phyloP scores from a whole-genome alignment of 2,329 filamentous ascomycete species.

The Colletotrichum orbiculare region DNA sequence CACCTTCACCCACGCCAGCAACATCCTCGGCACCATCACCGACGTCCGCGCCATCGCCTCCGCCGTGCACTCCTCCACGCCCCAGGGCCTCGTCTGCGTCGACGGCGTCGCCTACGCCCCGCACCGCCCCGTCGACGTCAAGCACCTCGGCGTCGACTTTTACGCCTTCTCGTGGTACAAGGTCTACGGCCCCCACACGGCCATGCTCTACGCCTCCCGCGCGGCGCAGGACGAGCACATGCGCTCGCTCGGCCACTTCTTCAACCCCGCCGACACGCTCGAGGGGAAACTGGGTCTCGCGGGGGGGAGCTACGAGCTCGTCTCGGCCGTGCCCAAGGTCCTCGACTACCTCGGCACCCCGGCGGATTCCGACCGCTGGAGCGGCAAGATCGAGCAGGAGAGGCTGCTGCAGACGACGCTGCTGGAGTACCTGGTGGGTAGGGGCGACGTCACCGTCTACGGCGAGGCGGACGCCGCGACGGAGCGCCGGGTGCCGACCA shows the following conservation, averaged over 20 bases:
- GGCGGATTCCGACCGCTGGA: conserved; percentile 54
- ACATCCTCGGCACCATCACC: conserved; percentile 78
- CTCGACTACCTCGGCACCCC: conserved; percentile 67
- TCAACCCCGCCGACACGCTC: conserved; percentile 70
- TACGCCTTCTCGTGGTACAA: conserved; percentile 89
- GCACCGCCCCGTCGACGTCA: conserved; percentile 76
- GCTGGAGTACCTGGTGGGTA: conserved; percentile 66
- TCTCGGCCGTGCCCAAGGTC: conserved; percentile 70
- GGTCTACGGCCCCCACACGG: conserved; percentile 80
- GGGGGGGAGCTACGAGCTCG: conserved; percentile 76
- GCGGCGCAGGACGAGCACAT: conserved; percentile 64
- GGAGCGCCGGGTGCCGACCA: conserved; percentile 67
- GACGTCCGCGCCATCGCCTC: conserved; percentile 67
- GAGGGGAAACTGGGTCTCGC: conserved; percentile 76
- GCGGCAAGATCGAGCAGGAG: conserved; percentile 68
- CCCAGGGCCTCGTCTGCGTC: conserved; percentile 73
- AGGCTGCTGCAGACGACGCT: conserved; percentile 67
- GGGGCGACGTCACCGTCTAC: conserved; percentile 66
- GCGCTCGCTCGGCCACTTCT: conserved; percentile 71
- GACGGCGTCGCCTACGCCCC: conserved; percentile 84
- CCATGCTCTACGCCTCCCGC: conserved; percentile 74
- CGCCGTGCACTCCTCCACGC: conserved; percentile 59
- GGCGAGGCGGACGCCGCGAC: conserved; percentile 64
- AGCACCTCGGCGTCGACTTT: conserved; percentile 76
- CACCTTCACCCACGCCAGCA: conserved; percentile 78